Evolutionary conservation across 768 basidiomycete species (phyloP).

Genomic region (Pleurotus pulmonarius): DNA sequence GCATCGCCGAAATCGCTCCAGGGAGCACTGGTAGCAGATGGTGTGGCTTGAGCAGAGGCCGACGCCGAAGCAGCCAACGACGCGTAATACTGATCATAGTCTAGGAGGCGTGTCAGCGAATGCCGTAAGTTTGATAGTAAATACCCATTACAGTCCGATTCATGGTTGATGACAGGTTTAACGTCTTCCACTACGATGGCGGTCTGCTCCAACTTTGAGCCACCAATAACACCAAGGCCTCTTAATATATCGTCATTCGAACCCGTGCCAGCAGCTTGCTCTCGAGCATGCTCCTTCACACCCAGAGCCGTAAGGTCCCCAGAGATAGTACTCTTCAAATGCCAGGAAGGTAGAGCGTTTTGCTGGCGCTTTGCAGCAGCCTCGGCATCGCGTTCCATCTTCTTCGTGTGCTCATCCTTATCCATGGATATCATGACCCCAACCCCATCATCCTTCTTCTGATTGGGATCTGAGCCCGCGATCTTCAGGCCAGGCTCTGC

Average conservation of each 20-base stretch:
- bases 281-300: conserved; percentile 64
- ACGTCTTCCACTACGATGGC: conserved; percentile 23
- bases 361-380: conserved; percentile 85
- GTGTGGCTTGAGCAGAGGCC: conserved; percentile 58
- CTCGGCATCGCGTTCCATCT: conserved; percentile 72
- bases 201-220: conserved; percentile 15
- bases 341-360: conserved; percentile 92
- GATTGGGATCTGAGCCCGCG: conserved; percentile 59
- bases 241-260: conserved; percentile 73
- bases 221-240: conserved; percentile 59
- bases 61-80: conserved; percentile 61
- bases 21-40: conserved; percentile 45
- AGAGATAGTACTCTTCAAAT: conserved; percentile 92
- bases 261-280: conserved; percentile 32
- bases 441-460: conserved; percentile 67
- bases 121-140: background rate
- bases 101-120: conserved; percentile 28
- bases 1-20: conserved; percentile 49
- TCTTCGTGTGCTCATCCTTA: conserved; percentile 76
- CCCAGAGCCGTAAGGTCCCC: conserved; percentile 89
- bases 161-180: conserved; percentile 46
- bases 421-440: conserved; percentile 87
- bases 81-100: conserved; percentile 82
- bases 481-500: conserved; percentile 61
- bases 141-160: conserved; percentile 54